Evolutionary conservation across 257 asterid genomes (phyloP).

Genomic region (Solanum paucissectum): DNA sequence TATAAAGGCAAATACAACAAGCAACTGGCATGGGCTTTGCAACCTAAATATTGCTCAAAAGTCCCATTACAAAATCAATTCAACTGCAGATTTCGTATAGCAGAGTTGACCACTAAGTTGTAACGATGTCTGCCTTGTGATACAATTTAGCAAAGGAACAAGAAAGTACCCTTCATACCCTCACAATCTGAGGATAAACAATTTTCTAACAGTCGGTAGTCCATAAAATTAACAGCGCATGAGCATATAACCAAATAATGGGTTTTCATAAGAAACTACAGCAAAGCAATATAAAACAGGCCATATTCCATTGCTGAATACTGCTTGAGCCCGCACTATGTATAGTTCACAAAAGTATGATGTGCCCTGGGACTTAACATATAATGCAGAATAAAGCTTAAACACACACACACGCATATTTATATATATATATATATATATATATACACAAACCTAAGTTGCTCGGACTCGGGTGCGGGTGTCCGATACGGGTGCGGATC

Average conservation of each 20-base stretch:
- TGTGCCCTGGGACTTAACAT: background rate
- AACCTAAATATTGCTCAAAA: background rate
- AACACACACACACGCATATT: background rate
- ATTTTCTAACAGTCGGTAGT: background rate
- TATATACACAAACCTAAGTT: background rate
- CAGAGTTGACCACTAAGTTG: background rate
- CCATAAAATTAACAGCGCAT: background rate
- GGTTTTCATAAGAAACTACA: background rate
- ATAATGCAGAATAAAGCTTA: background rate
- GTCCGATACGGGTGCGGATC: background rate
- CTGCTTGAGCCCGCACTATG: background rate
- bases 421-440: too few species aligned
- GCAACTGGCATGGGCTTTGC: background rate
- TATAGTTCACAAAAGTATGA: background rate
- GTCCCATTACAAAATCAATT: background rate
- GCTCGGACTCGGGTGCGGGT: background rate
- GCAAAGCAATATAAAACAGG: background rate
- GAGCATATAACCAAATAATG: background rate
- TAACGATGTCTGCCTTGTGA: background rate
- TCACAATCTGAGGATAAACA: background rate
- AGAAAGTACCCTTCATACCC: background rate
- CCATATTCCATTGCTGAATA: background rate
- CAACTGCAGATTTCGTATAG: background rate
- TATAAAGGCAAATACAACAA: constrained; percentile 1
- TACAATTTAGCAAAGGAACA: background rate